Percentiles rank a stretch among this genome's conserved stretches.
Conservation (phyloP, 768 basidiomycete genomes). For the Fibroporia radiculosa region DNA sequence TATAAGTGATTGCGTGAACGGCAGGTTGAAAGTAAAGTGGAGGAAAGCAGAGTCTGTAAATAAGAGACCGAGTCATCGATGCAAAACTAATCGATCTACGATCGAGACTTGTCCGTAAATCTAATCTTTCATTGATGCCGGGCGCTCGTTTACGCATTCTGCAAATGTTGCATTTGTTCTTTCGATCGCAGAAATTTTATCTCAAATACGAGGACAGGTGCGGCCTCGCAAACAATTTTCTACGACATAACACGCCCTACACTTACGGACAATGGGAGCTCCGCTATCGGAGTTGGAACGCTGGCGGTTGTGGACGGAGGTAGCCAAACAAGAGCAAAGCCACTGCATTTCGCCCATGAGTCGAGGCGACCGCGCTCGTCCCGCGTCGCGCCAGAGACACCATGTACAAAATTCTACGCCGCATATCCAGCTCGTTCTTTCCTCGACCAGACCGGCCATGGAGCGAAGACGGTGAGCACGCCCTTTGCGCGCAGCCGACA, state of each 20-base stretch:
- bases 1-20: background rate
- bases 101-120: too few species aligned
- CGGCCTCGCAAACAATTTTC: too few species aligned
- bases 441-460: constrained; percentile 69
- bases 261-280: too few species aligned
- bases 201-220: too few species aligned
- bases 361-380: background rate
- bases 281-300: too few species aligned
- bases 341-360: background rate
- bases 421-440: constrained; percentile 62
- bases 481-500: constrained; percentile 15
- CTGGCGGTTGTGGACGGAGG: too few species aligned
- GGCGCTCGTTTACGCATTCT: too few species aligned
- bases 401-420: constrained; percentile 68
- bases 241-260: too few species aligned
- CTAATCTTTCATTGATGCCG: too few species aligned
- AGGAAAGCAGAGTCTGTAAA: background rate
- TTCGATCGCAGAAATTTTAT: too few species aligned
- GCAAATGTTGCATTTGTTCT: too few species aligned
- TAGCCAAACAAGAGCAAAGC: constrained; percentile 3
- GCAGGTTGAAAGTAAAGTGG: background rate
- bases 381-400: constrained; percentile 5
- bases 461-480: constrained; percentile 64
- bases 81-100: too few species aligned
- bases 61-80: background rate